Base-by-base conservation (phyloP, 352 stramenopile genomes). In the Phytophthora europaea region DNA sequence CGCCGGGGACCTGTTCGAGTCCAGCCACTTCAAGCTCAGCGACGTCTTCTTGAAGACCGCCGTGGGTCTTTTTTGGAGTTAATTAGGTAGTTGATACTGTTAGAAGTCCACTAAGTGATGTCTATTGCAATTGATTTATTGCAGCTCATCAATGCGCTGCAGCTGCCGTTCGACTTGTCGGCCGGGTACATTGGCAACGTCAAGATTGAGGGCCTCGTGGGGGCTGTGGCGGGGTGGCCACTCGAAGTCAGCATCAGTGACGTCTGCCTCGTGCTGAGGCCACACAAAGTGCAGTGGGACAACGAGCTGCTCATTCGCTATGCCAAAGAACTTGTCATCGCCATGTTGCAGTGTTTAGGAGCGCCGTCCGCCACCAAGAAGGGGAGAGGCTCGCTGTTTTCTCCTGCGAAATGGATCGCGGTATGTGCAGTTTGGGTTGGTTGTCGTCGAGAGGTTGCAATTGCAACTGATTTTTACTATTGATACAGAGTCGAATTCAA, bases 231-330 rank as follows among this genome's bases (percentile, higher is more conserved):
- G 13, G 87, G 87, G 0, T 87, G 81, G 58, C 82, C 87, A 13
- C 75, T 93, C 4, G 81, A 79, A 33, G 78, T 92, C 31, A 76
- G 55, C 13, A 57, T 93, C 31, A 80, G 81, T 33, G 83, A 94
- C 50, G 62, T 92, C 2, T 90, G 84, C 45, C 81, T 95, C 23
- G 83, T 95, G 20, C 59, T 95, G 1, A 73, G 76, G 31, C 82
- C 82, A 18, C 82, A 92, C 45, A 61, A 80, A 7, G 78, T 91
- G 7, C 75, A 89, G 53, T 93, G 86, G 86, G 74, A 83, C 47
- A 88, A 93, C 48, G 88, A 93, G 34, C 69, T 93, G n/a, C 69
- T 83, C 40, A 72, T 91, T 16, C 86, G 88, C n/a, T 91, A 92
- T 52, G 75, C 86, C 9, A 91, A 89, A 45, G 86, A 95, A 33